Base-by-base conservation (phyloP, 2,329 filamentous ascomycete genomes). In the Xylariomycetidae sp. region DNA sequence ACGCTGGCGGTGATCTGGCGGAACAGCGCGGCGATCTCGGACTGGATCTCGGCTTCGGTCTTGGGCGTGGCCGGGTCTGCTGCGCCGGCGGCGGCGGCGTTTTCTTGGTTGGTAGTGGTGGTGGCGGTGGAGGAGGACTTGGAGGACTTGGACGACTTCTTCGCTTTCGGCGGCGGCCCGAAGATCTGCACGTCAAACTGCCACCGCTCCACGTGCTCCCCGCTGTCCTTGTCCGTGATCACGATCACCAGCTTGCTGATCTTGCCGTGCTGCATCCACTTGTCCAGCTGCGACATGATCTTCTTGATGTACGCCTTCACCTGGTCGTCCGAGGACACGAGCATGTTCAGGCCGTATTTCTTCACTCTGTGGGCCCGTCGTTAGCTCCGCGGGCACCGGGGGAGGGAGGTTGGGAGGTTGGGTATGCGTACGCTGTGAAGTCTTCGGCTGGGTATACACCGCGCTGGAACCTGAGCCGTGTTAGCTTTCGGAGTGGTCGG, bases 291-390 rank as follows among this genome's bases (percentile, higher is more conserved):
- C 18, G 81, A 82, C 89, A 95, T 98, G 67, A 98, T 96, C 65
- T 93, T 95, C 64, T 95, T 95, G 70, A 98, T 94, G 65, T 98
- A 98, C 19, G 89, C 87, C 64, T 95, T 94, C 57, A 98, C 92
- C 65, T 98, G 90, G 67, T 96, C 92, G 59, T 98, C 92, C 44
- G 88, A 79, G 19, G 90, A 93, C 32, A 96, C 89, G 52, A 95
- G 84, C 88, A 95, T 95, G 54, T 95, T 96, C 53, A 98, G 76
- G 52, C 92, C 92, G 82, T 98, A 98, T 67, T 98, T 98, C 68
- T 98, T 98, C 54, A 98, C 89, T 25, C 57, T 64, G 36, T 18
- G 8, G 16, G 12, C 6, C 19, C 14, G 8, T 20, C 24, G 20
- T 27, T 29, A n/a, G n/a, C n/a, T n/a, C n/a, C n/a, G n/a, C n/a